phyloP scores from a whole-genome alignment of 306 rosid species.

The Delonix regia region DNA sequence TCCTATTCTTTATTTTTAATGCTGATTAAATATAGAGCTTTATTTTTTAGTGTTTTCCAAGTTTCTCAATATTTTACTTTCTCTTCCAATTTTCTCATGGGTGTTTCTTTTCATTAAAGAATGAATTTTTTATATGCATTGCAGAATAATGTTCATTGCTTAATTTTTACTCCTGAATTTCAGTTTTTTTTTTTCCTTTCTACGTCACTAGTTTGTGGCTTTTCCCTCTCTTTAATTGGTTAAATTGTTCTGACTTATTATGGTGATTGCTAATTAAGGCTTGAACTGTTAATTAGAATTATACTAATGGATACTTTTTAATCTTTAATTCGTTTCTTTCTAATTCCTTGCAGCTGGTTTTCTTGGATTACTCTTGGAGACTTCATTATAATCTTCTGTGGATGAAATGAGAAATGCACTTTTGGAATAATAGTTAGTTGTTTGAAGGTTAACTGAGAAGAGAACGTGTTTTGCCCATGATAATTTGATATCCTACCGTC shows the following conservation, averaged over 20 bases:
- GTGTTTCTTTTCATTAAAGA: conserved; percentile 19
- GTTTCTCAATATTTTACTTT: background rate
- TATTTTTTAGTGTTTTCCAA: conserved; percentile 25
- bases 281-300: conserved; percentile 34
- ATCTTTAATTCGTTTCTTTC: conserved; percentile 9
- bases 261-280: background rate
- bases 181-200: conserved; percentile 11
- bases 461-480: conserved; percentile 39
- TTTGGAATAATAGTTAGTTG: conserved; percentile 17
- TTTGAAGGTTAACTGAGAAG: conserved; percentile 36
- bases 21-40: conserved; percentile 10
- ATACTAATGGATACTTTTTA: background rate
- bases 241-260: conserved; percentile 1
- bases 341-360: conserved; percentile 21
- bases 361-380: conserved; percentile 15
- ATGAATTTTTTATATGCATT: background rate
- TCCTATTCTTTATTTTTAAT: background rate
- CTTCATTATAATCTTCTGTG: conserved; percentile 28
- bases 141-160: background rate
- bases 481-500: conserved; percentile 43
- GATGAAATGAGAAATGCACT: conserved; percentile 28
- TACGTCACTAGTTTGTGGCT: background rate
- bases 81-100: background rate
- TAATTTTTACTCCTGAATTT: conserved; percentile 10
- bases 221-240: background rate